Evolutionary conservation across 495 filamentous ascomycete genomes (phyloP), one percentile per base, ranked within the genome.

Genomic region (Pseudomonodictys pantanalensis): DNA sequence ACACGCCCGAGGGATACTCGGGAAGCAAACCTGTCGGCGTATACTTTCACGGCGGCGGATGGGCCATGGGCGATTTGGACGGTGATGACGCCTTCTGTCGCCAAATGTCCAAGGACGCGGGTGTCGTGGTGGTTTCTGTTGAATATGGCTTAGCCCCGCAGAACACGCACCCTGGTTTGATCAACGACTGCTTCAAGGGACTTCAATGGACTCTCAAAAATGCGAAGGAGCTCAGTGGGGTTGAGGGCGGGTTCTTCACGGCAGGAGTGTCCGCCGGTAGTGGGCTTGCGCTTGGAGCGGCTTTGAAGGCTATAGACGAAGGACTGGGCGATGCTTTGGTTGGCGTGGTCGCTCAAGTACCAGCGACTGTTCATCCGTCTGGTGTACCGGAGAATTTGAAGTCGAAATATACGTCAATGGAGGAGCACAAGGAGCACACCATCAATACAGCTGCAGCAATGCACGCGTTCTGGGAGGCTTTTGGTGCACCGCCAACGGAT

Each of bases 1-100:
- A 67, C 56, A 67, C 60, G 4, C 64, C 64, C 2, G 41, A 59
- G 15, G 60, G 47, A 2, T 64, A 59, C 26, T 23, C n/a, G 24
- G 54, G 59, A 22, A 44, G 50, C 10, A 66, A 63, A 32, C 64
- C 64, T 3, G 52, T 66, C 10, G 52, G 64, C 25, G 52, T 66
- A 12, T 66, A 66, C 33, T 60, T 32, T 25, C 64, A 66, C 39
- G 64, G 64, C 10, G 64, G 64, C 46, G 64, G 64, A 12, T 66
- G 58, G 58, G 64, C 64, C 7, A 66, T 66, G 64, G 64, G 64
- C 33, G 52, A 62, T 29, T 3, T 66, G 23, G 52, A 60, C 18
- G 58, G 48, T n/a, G 58, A 66, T 53, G 64, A 66, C 42, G 7
- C 52, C 3, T 50, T 45, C 39, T 66, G 64, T 47, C 25, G 64